Percentiles rank a stretch among this genome's conserved stretches.
Conservation (phyloP, 768 basidiomycete genomes). For the Rhizopogon salebrosus region DNA sequence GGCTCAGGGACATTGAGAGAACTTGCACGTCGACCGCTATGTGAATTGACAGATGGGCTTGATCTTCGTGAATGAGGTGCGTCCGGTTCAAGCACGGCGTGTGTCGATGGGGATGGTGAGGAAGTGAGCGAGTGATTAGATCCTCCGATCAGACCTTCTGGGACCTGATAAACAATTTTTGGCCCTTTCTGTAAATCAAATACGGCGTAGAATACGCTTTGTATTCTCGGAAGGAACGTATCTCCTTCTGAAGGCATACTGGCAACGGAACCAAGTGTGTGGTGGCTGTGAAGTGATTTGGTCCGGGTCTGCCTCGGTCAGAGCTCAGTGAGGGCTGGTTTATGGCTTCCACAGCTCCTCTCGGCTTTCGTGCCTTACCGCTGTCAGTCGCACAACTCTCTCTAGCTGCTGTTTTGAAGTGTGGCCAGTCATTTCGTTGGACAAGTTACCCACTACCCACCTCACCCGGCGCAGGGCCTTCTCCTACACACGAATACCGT, state of each 20-base stretch:
- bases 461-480: slow-evolving; percentile 9
- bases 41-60: slow-evolving; percentile 45
- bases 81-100: slow-evolving; percentile 26
- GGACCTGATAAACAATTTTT: slow-evolving; percentile 89
- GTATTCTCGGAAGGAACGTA: slow-evolving; percentile 74
- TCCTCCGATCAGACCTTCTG: slow-evolving; percentile 78
- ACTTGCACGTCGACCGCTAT: slow-evolving; percentile 37
- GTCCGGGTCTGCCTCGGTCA: too few relatives aligned
- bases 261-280: not conserved
- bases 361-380: slow-evolving; percentile 55
- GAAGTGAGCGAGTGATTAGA: slow-evolving; percentile 25
- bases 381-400: slow-evolving; percentile 66
- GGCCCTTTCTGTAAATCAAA: slow-evolving; percentile 86
- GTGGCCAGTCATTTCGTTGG: slow-evolving; percentile 89
- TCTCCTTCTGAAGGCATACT: slow-evolving; percentile 44
- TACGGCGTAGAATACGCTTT: slow-evolving; percentile 90
- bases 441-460: slow-evolving; percentile 39
- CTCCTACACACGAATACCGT: slow-evolving; percentile 61
- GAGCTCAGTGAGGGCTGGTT: too few relatives aligned
- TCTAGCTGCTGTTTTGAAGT: slow-evolving; percentile 72
- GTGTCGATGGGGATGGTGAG: slow-evolving; percentile 30
- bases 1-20: slow-evolving; percentile 40
- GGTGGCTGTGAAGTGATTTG: slow-evolving; percentile 4
- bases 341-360: slow-evolving; percentile 8
- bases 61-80: slow-evolving; percentile 44